Percentiles rank a stretch among this genome's conserved stretches.
These are phyloP conservation scores for Sclerotinia borealis DNA, from an alignment of 2,329 filamentous ascomycete species.

Conservation along the genomic window DNA sequence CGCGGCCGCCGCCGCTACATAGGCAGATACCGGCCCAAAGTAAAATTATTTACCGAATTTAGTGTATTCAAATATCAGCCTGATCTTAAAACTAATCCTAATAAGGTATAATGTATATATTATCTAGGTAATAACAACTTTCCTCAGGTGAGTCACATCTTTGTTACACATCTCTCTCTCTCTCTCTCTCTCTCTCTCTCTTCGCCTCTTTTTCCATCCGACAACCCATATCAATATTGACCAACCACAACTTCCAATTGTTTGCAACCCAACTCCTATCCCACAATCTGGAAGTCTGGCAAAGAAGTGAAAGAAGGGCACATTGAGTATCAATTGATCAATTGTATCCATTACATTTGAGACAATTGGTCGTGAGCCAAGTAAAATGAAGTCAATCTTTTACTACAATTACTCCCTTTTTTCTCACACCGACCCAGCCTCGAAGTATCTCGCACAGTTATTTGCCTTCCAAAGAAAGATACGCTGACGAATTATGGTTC, in stretches of 20 bases:
- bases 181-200: neutral
- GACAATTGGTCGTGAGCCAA: neutral
- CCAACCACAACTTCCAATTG: conserved; percentile 8
- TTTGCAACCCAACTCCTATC: conserved; percentile 2
- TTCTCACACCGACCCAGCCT: neutral
- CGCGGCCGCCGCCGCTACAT: conserved; percentile 8
- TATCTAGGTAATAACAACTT: too few species aligned
- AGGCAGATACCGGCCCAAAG: conserved; percentile 5
- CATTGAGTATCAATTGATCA: neutral
- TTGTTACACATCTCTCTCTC: neutral
- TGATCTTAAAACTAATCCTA: neutral
- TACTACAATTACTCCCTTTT: neutral
- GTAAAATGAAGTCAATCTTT: conserved; percentile 2
- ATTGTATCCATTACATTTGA: neutral
- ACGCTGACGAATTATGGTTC: neutral
- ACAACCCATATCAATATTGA: conserved; percentile 5
- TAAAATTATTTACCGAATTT: neutral
- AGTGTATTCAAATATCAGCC: neutral
- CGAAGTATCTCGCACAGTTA: neutral
- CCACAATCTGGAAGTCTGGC: neutral
- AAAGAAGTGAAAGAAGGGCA: neutral
- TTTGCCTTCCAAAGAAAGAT: neutral
- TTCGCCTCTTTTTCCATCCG: conserved; percentile 8
- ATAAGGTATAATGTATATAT: neutral
- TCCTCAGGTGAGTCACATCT: conserved; percentile 6